Evolutionary conservation across 768 basidiomycete genomes (phyloP), one percentile per base, ranked within the genome.

Genomic region (Hygrocybe punicea): DNA sequence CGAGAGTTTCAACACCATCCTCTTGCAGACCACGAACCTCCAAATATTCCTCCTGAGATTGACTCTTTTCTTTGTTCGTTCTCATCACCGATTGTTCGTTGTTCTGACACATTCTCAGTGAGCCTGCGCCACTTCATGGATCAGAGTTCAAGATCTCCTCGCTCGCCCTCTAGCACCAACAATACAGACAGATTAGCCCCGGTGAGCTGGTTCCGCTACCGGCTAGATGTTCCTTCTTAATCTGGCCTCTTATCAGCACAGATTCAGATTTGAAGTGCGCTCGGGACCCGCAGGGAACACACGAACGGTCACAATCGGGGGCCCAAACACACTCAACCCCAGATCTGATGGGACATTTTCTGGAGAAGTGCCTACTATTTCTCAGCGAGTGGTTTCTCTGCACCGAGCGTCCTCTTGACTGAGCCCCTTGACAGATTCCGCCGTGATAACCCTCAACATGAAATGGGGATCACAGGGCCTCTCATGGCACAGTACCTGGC

Each of bases 401-500:
- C 16, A 11, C 21, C 16, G 9, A 36, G 7, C 46, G 36, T 21
- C 24, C 10, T 34, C 46, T 29, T 52, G 29, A 45, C 55, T 55
- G 45, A 62, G 60, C 44, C 58, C 29, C 10, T 24, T 40, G 37
- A 11, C 56, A 80, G 78, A 40, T 78, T 71, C 58, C 49, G 76
- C 35, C 70, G 73, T 59, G 67, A 73, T 33, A 61, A 59, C 29
- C 65, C 72, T 21, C 54, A 70, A 13, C 69, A 68, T 6, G 71
- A 71, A 37, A 66, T 64, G 35, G 68, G 68, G 36, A 88, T 89
- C 39, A 76, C 78, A 16, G 85, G 85, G 2, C 76, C 80, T 6
- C 61, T 88, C 24, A 84, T 91, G 83, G 81, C 84, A 0, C 88
- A 89, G 62, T 91, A 91, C 68, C 73, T 91, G 2, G 75, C 88